Conservation (phyloP, 768 basidiomycete genomes). For the Clitopilus passeckerianus region DNA sequence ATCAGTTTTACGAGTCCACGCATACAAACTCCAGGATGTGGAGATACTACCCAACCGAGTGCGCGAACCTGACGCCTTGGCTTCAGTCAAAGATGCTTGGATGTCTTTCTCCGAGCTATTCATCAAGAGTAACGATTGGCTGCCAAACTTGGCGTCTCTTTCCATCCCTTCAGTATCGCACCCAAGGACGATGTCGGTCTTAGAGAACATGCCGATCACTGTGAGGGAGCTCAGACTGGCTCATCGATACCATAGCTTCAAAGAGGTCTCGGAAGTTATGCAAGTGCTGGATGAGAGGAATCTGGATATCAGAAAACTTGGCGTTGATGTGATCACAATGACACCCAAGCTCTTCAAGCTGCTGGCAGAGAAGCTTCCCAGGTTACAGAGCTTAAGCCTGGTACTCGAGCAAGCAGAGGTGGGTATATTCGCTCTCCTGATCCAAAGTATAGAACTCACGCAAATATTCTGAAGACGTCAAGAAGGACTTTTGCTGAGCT, state of each 20-base stretch:
- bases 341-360: background rate
- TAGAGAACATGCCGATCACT: slow-evolving; percentile 19
- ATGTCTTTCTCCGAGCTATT: slow-evolving; percentile 1
- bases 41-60: slow-evolving; percentile 11
- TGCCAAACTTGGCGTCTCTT: slow-evolving; percentile 15
- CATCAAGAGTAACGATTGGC: slow-evolving; percentile 3
- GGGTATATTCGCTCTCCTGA: background rate
- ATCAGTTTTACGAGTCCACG: slow-evolving; percentile 14
- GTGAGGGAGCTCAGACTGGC: slow-evolving; percentile 18
- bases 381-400: background rate
- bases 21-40: slow-evolving; percentile 15
- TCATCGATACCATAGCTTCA: slow-evolving; percentile 14
- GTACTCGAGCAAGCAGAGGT: background rate
- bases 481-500: background rate
- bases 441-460: background rate
- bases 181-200: slow-evolving; percentile 12
- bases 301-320: background rate
- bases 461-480: background rate
- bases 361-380: background rate
- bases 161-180: slow-evolving; percentile 16
- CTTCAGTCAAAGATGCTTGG: slow-evolving; percentile 3
- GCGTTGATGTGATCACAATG: background rate
- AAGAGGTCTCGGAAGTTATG: slow-evolving; percentile 18
- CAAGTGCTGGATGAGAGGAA: slow-evolving; percentile 15
- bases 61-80: background rate